Evolutionary conservation across 2,329 filamentous ascomycete genomes (phyloP).

Genomic region (Fusarium sp.): DNA sequence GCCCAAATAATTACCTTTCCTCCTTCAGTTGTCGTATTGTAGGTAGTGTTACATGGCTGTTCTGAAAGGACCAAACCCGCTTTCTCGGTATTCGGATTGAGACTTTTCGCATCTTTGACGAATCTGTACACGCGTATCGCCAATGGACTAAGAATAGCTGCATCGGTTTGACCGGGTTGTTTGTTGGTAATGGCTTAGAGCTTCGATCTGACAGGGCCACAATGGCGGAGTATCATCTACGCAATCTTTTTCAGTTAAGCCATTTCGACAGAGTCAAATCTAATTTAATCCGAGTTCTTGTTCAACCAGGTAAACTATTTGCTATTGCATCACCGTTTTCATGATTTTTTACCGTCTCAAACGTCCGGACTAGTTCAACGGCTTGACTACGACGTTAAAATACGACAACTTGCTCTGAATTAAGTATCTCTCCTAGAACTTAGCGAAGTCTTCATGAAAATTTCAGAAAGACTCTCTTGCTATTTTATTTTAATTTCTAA

Average conservation of each 20-base stretch:
- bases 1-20: not conserved
- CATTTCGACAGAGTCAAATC: conserved; percentile 5
- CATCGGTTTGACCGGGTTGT: conserved; percentile 13
- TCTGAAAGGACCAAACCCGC: conserved; percentile 25
- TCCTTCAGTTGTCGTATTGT: not conserved
- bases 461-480: too few species aligned
- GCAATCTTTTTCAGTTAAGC: conserved; percentile 7
- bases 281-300: too few species aligned
- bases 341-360: too few species aligned
- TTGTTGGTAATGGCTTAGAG: not conserved
- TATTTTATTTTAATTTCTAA: too few species aligned
- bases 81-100: conserved; percentile 10
- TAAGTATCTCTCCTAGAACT: too few species aligned
- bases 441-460: too few species aligned
- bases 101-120: conserved; percentile 3
- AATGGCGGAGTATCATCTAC: not conserved
- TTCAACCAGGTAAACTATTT: too few species aligned
- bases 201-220: not conserved
- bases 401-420: too few species aligned
- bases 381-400: too few species aligned
- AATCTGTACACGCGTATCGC: not conserved
- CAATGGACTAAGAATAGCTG: conserved; percentile 26
- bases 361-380: too few species aligned
- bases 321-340: too few species aligned
- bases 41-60: conserved; percentile 23